phyloP scores from a whole-genome alignment of 2,329 filamentous ascomycete species.

The Phoma sp. region DNA sequence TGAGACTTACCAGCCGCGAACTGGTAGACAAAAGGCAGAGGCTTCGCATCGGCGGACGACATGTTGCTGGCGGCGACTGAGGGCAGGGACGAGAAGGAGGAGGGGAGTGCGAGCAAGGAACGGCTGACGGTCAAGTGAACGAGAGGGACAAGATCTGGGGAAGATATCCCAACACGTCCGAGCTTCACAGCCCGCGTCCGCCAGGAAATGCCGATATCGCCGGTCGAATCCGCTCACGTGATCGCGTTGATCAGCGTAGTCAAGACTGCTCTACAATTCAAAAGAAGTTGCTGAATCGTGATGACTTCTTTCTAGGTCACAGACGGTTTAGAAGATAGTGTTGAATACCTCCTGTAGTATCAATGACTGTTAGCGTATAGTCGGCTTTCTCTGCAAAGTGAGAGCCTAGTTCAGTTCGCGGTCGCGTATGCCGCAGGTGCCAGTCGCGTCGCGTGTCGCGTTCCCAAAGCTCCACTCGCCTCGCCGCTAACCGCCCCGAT shows the following conservation, averaged over 20 bases:
- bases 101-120: constrained; percentile 17
- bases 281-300: too few species aligned
- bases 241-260: neutral
- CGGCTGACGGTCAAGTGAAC: constrained; percentile 21
- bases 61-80: constrained; percentile 41
- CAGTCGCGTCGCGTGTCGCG: constrained; percentile 12
- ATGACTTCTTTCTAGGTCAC: too few species aligned
- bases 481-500: constrained; percentile 4
- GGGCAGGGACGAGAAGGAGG: constrained; percentile 14
- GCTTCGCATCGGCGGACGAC: constrained; percentile 64
- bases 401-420: too few species aligned
- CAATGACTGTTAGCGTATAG: too few species aligned
- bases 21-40: constrained; percentile 91
- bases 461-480: constrained; percentile 16
- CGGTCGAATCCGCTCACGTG: constrained; percentile 18
- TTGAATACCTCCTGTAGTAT: too few species aligned
- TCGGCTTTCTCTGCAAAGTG: too few species aligned
- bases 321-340: too few species aligned
- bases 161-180: constrained; percentile 20
- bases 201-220: constrained; percentile 13
- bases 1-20: constrained; percentile 79
- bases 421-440: constrained; percentile 6
- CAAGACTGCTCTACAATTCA: too few species aligned
- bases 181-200: neutral
- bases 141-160: constrained; percentile 35